Evolutionary conservation across 495 filamentous ascomycete genomes (phyloP).

Genomic region (Tuber calosporum): DNA sequence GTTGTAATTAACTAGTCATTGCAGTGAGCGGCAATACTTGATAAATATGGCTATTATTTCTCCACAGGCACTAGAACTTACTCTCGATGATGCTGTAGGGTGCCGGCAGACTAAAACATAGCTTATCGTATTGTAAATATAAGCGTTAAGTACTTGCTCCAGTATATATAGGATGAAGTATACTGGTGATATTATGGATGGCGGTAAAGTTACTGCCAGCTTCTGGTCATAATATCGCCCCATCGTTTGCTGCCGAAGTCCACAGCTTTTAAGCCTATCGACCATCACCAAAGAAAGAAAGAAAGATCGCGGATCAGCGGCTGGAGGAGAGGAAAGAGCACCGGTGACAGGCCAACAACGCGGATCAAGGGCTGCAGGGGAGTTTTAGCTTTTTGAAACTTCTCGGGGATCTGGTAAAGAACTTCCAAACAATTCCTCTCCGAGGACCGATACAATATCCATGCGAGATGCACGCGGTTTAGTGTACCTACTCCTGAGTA

Average conservation of each 20-base stretch:
- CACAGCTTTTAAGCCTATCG: not conserved
- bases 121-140: not conserved
- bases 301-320: not conserved
- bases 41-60: not conserved
- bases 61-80: not conserved
- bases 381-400: not conserved
- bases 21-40: not conserved
- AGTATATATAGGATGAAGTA: not conserved
- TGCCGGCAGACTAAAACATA: not conserved
- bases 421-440: not conserved
- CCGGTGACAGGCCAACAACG: no score
- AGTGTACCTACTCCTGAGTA: no score
- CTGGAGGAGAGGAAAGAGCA: not conserved
- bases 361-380: not conserved
- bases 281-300: not conserved
- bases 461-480: not conserved
- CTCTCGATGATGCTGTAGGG: not conserved
- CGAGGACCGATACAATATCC: not conserved
- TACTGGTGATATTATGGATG: not conserved
- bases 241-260: not conserved
- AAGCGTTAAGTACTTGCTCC: not conserved
- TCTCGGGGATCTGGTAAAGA: not conserved
- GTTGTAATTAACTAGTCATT: not conserved
- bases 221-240: not conserved
- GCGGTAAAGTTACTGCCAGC: not conserved